These are phyloP conservation scores for Celoporthe dispersa DNA, from an alignment of 2,329 filamentous ascomycete species.

Conservation along the genomic window DNA sequence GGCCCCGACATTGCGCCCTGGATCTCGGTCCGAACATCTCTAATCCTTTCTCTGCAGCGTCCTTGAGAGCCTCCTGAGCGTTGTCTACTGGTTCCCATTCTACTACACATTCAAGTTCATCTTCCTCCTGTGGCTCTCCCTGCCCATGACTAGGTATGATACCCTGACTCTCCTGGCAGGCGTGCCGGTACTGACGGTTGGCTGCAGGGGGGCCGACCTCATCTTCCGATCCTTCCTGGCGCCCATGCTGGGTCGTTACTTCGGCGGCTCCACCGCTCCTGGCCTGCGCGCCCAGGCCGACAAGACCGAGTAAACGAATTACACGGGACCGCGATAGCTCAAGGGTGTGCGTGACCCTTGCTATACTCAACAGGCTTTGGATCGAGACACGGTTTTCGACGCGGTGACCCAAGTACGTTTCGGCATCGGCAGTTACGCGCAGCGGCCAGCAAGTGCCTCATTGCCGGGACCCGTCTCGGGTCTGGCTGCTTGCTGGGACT, in stretches of 20 bases:
- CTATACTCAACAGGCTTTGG: neutral
- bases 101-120: slow-evolving; percentile 99
- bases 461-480: neutral
- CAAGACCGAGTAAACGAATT: slow-evolving; percentile 64
- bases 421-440: slow-evolving; percentile 30
- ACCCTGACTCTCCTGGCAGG: slow-evolving; percentile 14
- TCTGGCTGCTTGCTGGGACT: neutral
- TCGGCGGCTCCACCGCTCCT: slow-evolving; percentile 77
- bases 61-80: slow-evolving; percentile 79
- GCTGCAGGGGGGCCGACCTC: slow-evolving; percentile 82
- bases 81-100: slow-evolving; percentile 96
- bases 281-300: slow-evolving; percentile 90
- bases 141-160: slow-evolving; percentile 88
- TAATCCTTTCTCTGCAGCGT: slow-evolving; percentile 52
- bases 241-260: slow-evolving; percentile 92
- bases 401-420: neutral
- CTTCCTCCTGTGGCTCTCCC: slow-evolving; percentile 95
- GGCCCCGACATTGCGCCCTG: slow-evolving; percentile 33
- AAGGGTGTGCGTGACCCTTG: slow-evolving; percentile 32
- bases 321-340: slow-evolving; percentile 3
- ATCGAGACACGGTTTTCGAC: neutral
- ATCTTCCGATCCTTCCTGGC: slow-evolving; percentile 96
- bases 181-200: slow-evolving; percentile 6
- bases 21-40: neutral
- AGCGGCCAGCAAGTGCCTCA: slow-evolving; percentile 4